Percentiles rank a stretch among this genome's conserved stretches.
These are phyloP conservation scores for Picocystis salinarum DNA, from an alignment of 139 green algal genomes.

Conservation along the genomic window DNA sequence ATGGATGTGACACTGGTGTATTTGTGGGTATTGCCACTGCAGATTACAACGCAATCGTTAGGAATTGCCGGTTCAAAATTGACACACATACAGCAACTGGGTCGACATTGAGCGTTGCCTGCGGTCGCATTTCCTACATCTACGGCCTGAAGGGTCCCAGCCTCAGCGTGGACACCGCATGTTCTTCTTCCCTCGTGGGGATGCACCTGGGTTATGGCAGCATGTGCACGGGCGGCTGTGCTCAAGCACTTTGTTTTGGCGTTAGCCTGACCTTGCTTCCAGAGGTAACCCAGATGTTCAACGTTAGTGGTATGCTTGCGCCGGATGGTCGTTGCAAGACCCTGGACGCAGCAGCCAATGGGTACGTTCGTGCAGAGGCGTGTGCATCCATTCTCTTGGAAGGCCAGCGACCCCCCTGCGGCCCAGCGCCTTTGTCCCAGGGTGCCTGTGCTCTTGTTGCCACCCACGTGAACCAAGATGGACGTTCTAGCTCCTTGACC, in stretches of 20 bases:
- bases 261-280: slow-evolving; percentile 3
- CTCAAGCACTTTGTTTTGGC: neutral
- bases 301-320: slow-evolving; percentile 37
- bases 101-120: slow-evolving; percentile 3
- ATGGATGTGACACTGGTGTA: slow-evolving; percentile 1
- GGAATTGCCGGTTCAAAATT: no score
- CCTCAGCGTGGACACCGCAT: slow-evolving; percentile 2
- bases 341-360: slow-evolving; percentile 48
- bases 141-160: slow-evolving; percentile 15
- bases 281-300: slow-evolving; percentile 19
- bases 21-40: slow-evolving; percentile 16
- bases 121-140: slow-evolving; percentile 23
- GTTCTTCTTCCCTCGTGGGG: slow-evolving; percentile 4
- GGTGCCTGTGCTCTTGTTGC: no score
- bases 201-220: slow-evolving; percentile 5
- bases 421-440: no score
- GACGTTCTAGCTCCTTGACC: slow-evolving; percentile 55
- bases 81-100: slow-evolving; percentile 27
- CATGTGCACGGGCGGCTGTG: neutral
- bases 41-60: slow-evolving; percentile 26
- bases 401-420: no score
- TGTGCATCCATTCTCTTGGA: neutral
- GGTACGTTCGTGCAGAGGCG: slow-evolving; percentile 53
- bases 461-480: slow-evolving; percentile 50
- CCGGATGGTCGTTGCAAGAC: slow-evolving; percentile 66